phyloP scores from a whole-genome alignment of 176 grass and related monocot genomes.

The Phragmites australis region DNA sequence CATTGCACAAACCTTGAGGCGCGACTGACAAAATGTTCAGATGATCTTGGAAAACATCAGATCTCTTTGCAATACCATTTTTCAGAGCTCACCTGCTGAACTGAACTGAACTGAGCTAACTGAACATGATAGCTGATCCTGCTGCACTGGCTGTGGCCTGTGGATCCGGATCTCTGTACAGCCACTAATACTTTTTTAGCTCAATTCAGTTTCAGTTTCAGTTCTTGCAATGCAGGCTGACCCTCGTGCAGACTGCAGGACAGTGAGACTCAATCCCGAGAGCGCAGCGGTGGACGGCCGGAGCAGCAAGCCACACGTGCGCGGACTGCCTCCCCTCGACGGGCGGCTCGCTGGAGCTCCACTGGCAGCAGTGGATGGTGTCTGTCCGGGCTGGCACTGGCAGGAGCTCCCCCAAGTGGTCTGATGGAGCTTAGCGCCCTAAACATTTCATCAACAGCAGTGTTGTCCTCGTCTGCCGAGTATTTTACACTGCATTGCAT shows the following conservation, averaged over 20 bases:
- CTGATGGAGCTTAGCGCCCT: conserved; percentile 23
- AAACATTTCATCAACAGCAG: conserved; percentile 25
- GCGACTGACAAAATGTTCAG: background rate
- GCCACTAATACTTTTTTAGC: conserved; percentile 27
- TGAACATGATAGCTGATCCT: conserved; percentile 27
- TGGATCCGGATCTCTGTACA: conserved; percentile 45
- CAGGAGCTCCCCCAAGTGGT: conserved; percentile 32
- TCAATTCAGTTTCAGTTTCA: background rate
- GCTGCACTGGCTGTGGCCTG: conserved; percentile 16
- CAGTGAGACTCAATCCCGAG: conserved; percentile 42
- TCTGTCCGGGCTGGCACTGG: conserved; percentile 37
- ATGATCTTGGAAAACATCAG: background rate
- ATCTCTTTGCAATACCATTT: background rate
- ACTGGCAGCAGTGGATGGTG: conserved; percentile 39
- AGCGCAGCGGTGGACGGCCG: conserved; percentile 31
- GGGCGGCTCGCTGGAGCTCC: conserved; percentile 37
- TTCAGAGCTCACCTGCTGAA: background rate
- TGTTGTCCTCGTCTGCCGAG: conserved; percentile 40
- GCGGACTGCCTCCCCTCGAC: conserved; percentile 14
- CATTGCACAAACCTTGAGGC: background rate
- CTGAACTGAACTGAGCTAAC: background rate
- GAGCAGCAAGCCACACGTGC: conserved; percentile 35
- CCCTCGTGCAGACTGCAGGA: conserved; percentile 36
- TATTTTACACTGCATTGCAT: conserved; percentile 39
- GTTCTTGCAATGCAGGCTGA: conserved; percentile 34